Base-by-base conservation (phyloP, 2,329 filamentous ascomycete genomes). In the Fusarium sp. region DNA sequence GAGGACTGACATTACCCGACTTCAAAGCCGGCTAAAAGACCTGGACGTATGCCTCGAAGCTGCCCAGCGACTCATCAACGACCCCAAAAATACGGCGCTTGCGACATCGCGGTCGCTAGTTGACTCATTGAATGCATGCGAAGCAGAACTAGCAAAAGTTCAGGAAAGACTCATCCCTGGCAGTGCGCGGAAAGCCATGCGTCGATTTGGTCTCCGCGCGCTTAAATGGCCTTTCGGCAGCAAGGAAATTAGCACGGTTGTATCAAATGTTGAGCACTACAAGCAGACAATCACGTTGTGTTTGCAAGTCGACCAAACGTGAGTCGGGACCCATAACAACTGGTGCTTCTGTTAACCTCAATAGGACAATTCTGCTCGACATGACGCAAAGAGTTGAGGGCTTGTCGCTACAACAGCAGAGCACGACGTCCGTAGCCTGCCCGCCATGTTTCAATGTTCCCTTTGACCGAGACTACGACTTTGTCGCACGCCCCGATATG, bases 401-500 rank as follows among this genome's bases (percentile, higher is more conserved):
- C 5, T 13, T 60, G 4, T 35, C 47, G 3, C 12, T 41, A 1
- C n/a, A 35, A 14, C 15, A 39, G 4, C 13, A 15, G 42, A 15
- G 9, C 9, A 28, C 1, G 9, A 5, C 6, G 0, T 15, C 18
- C 1, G 18, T 22, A 15, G 13, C 18, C 5, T 9, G 18, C 13
- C 18, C 28, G 4, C 11, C 57, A 18, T 54, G 35, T 18, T 66
- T 69, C 13, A 53, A 24, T 33, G 45, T 78, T 6, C 78, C 81
- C 10, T 82, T 81, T 59, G 72, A 71, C 20, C 77, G 72, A 35
- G 79, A 82, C 41, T 69, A 64, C 12, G 75, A 79, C 60, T 83
- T 82, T 28, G 71, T 81, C 24, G 45, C 78, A 33, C 78, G 77
- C 11, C 77, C 65, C 9, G 71, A 75, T 36, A 73, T 82, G 30